Base-by-base conservation (phyloP, 2,329 filamentous ascomycete genomes). In the Fusarium sp. region DNA sequence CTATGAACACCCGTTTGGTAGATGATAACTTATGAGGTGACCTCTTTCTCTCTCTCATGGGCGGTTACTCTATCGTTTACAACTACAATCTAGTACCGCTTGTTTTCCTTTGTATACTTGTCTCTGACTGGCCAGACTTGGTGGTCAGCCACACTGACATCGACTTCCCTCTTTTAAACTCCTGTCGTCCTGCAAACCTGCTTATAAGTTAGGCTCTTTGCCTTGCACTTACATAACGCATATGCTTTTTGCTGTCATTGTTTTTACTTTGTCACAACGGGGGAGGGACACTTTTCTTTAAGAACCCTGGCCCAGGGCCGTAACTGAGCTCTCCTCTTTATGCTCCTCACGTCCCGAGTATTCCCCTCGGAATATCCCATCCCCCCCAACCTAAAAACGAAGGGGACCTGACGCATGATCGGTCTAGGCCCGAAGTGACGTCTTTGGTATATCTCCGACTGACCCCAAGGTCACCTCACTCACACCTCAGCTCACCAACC, bases 361-460 rank as follows among this genome's bases (percentile, higher is more conserved):
- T 43, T 43, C 31, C 37, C 23, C 46, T 53, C 41, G 41, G 35
- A 53, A 31, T 43, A 43, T 55, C 36, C 29, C 25, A 29, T 33
- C 13, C 6, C 27, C 37, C 31, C 21, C 11, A 36, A 10, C 9
- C 42, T 33, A 17, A 23, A 15, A 25, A 25, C 23, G 23, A 25
- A 25, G 23, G 35, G 21, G 19, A 33, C 36, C 37, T 27, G 49
- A 46, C 61, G 53, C 29, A 58, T 65, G 61, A 62, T 53, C 53
- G 29, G 52, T 38, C 57, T 65, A 46, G 61, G 50, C 53, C 61
- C 44, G 38, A 55, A 48, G 61, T 65, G 61, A 65, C 61, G 61
- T 65, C 61, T 65, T 65, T 57, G 61, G 58, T 64, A 64, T 65
- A 64, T 62, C 53, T 63, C 61, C 60, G 57, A 50, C 58, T 61